Percentiles rank a stretch among this genome's conserved stretches.
phyloP scores from a whole-genome alignment of 2,329 filamentous ascomycete species.

The Colletotrichum sp. region DNA sequence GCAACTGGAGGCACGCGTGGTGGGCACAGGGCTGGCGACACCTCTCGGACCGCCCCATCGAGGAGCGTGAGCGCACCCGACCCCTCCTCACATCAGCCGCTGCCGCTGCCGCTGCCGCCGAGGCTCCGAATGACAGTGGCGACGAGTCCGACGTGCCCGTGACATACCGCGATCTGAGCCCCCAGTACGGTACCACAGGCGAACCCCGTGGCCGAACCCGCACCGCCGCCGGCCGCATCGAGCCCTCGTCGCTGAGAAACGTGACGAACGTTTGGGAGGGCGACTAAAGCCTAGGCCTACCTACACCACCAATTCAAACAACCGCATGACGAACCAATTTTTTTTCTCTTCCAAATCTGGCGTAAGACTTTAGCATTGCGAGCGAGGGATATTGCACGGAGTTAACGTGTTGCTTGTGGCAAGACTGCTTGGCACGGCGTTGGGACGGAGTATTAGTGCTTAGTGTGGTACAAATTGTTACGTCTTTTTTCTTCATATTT shows the following conservation, averaged over 20 bases:
- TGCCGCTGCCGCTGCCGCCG: not conserved
- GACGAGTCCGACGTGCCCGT: slow-evolving; percentile 14
- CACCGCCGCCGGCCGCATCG: not conserved
- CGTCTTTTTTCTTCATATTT: not conserved
- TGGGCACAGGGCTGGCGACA: slow-evolving; percentile 19
- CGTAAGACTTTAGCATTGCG: not conserved
- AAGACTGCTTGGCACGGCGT: not conserved
- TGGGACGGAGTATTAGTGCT: not conserved
- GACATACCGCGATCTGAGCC: slow-evolving; percentile 11
- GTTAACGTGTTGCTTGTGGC: not conserved
- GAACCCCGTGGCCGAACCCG: not conserved
- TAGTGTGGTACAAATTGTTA: not conserved
- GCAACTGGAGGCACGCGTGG: slow-evolving; percentile 21
- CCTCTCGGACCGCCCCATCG: slow-evolving; percentile 1
- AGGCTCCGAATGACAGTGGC: not conserved
- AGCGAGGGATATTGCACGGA: not conserved
- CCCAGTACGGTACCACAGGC: slow-evolving; percentile 8
- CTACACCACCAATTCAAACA: not conserved
- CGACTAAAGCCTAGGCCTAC: not conserved
- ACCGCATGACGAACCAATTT: not conserved
- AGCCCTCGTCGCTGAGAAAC: slow-evolving; percentile 13
- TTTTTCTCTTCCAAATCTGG: not conserved
- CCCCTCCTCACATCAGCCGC: slow-evolving; percentile 6
- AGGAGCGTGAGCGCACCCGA: slow-evolving; percentile 12
- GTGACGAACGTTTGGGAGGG: slow-evolving; percentile 11